A percentile compares a stretch with the other conserved stretches of the same genome.
phyloP scores from a whole-genome alignment of 2,329 filamentous ascomycete genomes.

The Trichoderma polysporum region DNA sequence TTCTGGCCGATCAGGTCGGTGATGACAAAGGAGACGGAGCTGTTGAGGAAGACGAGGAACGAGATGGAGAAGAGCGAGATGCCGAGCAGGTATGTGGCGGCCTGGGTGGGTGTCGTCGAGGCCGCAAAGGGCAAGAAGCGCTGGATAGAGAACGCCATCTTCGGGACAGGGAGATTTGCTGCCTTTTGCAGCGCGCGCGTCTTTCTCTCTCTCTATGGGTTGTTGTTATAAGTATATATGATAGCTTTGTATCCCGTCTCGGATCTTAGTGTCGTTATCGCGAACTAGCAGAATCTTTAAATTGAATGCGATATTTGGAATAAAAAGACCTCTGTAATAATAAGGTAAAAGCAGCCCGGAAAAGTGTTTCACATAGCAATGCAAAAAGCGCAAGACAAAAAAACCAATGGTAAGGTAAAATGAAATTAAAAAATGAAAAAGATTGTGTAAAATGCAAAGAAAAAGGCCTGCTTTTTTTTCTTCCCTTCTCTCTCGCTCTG shows the following conservation, averaged over 20 bases:
- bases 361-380: slow-evolving; percentile 6
- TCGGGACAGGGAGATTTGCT: neutral
- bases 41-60: slow-evolving; percentile 88
- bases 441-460: neutral
- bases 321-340: neutral
- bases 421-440: neutral
- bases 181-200: neutral
- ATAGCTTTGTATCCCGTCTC: neutral
- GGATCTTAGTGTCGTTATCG: neutral
- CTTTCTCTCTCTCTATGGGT: neutral
- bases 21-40: slow-evolving; percentile 79
- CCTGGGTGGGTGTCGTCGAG: slow-evolving; percentile 60
- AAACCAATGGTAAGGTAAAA: neutral
- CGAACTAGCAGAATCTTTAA: neutral
- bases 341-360: neutral
- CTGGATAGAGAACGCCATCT: slow-evolving; percentile 35
- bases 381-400: neutral
- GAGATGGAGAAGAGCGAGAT: slow-evolving; percentile 85
- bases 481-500: too few species aligned
- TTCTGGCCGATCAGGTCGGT: slow-evolving; percentile 78
- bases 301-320: neutral
- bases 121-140: slow-evolving; percentile 58
- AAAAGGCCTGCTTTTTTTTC: neutral
- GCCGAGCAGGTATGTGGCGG: slow-evolving; percentile 74
- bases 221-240: neutral